Evolutionary conservation across 2,329 filamentous ascomycete species (phyloP), one percentile per base, ranked within the genome.

Genomic region (Cyphellophora europaea): DNA sequence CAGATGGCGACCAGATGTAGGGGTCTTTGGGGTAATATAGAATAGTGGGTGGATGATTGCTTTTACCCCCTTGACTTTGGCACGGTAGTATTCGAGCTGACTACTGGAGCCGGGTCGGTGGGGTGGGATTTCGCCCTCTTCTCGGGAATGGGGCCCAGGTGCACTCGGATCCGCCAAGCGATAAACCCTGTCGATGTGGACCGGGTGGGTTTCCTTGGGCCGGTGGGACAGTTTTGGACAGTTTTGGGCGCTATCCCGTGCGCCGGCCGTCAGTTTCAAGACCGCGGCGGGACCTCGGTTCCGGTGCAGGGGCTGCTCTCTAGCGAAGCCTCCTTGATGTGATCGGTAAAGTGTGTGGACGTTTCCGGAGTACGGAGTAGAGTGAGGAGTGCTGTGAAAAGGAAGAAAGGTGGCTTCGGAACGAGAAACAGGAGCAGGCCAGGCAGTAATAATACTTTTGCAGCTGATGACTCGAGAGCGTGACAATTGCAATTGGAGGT

Each of bases 1-100:
- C 45, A 29, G 42, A 45, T 6, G 57, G 54, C 53, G 54, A 57
- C 27, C 52, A 51, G 2, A 64, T 77, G 30, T 36, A 64, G 32
- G 35, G n/a, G n/a, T n/a, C n/a, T n/a, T n/a, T n/a, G n/a, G n/a
- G n/a, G n/a, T n/a, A n/a, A 25, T 25, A 25, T 25, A 25, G 21
- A 25, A 25, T n/a, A n/a, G 21, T 25, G 21, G 21, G 21, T 25
- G 21, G n/a, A 25, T 25, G 8, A n/a, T n/a, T n/a, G 8, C 21
- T n/a, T 25, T 25, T n/a, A n/a, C 21, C n/a, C n/a, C 21, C 21
- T 25, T 25, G 8, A 8, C n/a, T n/a, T 25, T 25, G 21, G 21
- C n/a, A 25, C 21, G 21, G 21, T 25, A 8, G 21, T 25, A 25
- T 25, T 25, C 21, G 21, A 25, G 21, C 21, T 25, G 21, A 25